phyloP scores from a whole-genome alignment of 192 early-diverging fungal genomes.

The Backusella australiensis region DNA sequence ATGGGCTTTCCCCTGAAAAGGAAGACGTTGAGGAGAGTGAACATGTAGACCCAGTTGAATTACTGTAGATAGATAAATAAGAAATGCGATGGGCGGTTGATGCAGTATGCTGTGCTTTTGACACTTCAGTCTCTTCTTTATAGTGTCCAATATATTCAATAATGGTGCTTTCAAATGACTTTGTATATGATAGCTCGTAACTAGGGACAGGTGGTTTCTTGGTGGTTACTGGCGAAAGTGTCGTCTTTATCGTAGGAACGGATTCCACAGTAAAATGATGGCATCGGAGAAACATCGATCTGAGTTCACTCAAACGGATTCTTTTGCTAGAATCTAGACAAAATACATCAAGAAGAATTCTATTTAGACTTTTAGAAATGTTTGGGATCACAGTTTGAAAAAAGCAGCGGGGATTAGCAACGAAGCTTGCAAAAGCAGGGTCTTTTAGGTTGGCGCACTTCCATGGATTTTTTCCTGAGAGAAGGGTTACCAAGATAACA shows the following conservation, averaged over 20 bases:
- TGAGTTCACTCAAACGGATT: conserved; percentile 39
- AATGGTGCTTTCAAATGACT: conserved; percentile 11
- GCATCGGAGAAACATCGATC: conserved; percentile 16
- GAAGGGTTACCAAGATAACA: conserved; percentile 86
- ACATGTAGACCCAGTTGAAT: neutral
- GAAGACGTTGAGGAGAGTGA: conserved; percentile 7
- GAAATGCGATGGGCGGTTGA: neutral
- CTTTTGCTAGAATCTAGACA: conserved; percentile 43
- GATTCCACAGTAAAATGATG: neutral
- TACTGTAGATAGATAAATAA: neutral
- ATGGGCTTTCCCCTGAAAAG: neutral
- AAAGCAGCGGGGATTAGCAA: conserved; percentile 52
- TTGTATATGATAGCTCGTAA: neutral
- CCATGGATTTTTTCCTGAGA: conserved; percentile 80
- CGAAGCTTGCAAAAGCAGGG: conserved; percentile 55
- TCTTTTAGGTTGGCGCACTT: conserved; percentile 64
- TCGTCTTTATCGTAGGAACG: neutral
- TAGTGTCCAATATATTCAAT: conserved; percentile 5
- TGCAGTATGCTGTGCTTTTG: neutral
- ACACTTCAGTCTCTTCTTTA: conserved; percentile 1
- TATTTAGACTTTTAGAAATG: conserved; percentile 59
- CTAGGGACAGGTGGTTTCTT: neutral
- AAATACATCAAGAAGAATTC: conserved; percentile 46
- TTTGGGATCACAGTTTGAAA: conserved; percentile 55
- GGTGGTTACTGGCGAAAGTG: neutral